Percentiles rank a stretch among this genome's conserved stretches.
These are phyloP conservation scores for Hypoxylon sp. DNA, from an alignment of 2,329 filamentous ascomycete species.

Conservation along the genomic window DNA sequence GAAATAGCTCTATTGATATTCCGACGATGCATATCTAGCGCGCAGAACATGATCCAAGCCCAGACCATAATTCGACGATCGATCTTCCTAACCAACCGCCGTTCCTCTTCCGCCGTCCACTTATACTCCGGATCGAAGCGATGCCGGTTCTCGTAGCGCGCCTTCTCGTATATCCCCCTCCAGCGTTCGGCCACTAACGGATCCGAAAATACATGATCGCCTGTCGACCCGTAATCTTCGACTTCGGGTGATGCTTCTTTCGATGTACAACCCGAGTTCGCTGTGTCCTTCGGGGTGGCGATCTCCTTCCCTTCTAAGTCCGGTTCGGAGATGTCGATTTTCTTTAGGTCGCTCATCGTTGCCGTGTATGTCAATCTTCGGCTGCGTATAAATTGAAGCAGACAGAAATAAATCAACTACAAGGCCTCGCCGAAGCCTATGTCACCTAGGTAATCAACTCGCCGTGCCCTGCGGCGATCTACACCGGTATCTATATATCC, in stretches of 20 bases:
- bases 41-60: slow-evolving; percentile 50
- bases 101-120: slow-evolving; percentile 72
- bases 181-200: slow-evolving; percentile 68
- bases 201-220: slow-evolving; percentile 65
- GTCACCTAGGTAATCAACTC: not conserved
- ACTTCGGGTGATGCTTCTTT: slow-evolving; percentile 25
- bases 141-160: slow-evolving; percentile 70
- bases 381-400: not conserved
- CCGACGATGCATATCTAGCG: slow-evolving; percentile 48
- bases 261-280: slow-evolving; percentile 11
- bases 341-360: slow-evolving; percentile 24
- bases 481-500: not conserved
- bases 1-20: slow-evolving; percentile 54
- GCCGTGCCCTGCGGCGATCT: not conserved
- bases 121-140: slow-evolving; percentile 70
- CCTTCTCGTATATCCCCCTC: slow-evolving; percentile 67
- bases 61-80: slow-evolving; percentile 55
- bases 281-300: slow-evolving; percentile 10
- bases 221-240: slow-evolving; percentile 53
- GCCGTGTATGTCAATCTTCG: not conserved
- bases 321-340: slow-evolving; percentile 24
- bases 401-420: not conserved
- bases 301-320: slow-evolving; percentile 25
- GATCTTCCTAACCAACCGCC: slow-evolving; percentile 67
- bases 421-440: not conserved